These are phyloP conservation scores for Paragyromitra xinjiangensis DNA, from an alignment of 495 filamentous ascomycete species.

Conservation along the genomic window DNA sequence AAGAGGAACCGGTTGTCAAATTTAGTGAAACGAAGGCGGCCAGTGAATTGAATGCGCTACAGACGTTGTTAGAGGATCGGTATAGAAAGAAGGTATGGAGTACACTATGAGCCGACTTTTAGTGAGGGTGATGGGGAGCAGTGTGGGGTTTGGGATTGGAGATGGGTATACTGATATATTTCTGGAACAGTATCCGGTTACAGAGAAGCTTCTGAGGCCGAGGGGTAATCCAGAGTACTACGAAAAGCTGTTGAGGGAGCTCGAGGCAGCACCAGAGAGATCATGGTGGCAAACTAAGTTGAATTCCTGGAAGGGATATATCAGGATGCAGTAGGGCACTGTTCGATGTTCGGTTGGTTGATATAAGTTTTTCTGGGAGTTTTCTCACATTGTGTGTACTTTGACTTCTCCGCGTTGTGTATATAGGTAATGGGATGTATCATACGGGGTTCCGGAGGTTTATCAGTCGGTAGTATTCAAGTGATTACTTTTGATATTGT, in stretches of 20 bases:
- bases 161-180: slow-evolving; percentile 17
- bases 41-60: slow-evolving; percentile 50
- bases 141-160: neutral
- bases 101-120: slow-evolving; percentile 53
- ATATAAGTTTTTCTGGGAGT: neutral
- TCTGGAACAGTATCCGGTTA: slow-evolving; percentile 53
- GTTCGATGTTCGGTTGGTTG: neutral
- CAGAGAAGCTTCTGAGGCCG: slow-evolving; percentile 49
- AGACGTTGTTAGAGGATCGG: slow-evolving; percentile 50
- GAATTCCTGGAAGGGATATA: slow-evolving; percentile 57
- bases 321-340: slow-evolving; percentile 47
- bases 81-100: slow-evolving; percentile 49
- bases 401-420: slow-evolving; percentile 11
- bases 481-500: neutral
- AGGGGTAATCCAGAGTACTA: slow-evolving; percentile 56
- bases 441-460: neutral
- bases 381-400: slow-evolving; percentile 27
- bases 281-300: slow-evolving; percentile 53
- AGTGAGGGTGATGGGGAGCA: neutral
- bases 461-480: neutral
- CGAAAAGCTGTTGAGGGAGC: slow-evolving; percentile 49
- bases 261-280: slow-evolving; percentile 51
- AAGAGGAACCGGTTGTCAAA: slow-evolving; percentile 36
- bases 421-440: slow-evolving; percentile 27
- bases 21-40: slow-evolving; percentile 35